Base-by-base conservation (phyloP, 2,329 filamentous ascomycete genomes). In the Fusarium lateritium region DNA sequence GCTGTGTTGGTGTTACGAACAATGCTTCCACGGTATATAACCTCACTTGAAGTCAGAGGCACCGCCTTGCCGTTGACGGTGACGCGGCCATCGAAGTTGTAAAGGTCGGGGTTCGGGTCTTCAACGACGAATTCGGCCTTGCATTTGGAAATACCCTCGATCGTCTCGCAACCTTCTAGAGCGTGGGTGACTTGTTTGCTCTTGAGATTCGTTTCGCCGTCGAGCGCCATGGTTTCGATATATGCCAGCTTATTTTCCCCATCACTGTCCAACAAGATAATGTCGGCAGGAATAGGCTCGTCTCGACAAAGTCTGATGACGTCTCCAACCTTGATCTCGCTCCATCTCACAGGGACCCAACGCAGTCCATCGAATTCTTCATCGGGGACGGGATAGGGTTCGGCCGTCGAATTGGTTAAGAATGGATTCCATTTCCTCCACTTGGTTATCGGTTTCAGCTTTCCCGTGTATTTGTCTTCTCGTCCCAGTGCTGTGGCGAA, bases 1-100 rank as follows among this genome's bases (percentile, higher is more conserved):
- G 89, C 91, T 65, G 85, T 84, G 7, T 85, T 83, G 0, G 94
- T 97, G 76, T 98, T 98, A 53, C 94, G 87, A 57, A 98, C 78
- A 6, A 94, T 88, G 73, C 93, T 96, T 40, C 94, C 94, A 47
- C 94, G 91, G 77, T 97, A 97, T 7, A 97, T 83, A 53, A 98
- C 89, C 72, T 97, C 92, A 58, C 89, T 91, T 40, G 93, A 88
- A 0, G 93, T 97, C 69, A 98, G 81, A 0, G 94, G 94, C 5
- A 78, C 82, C 36, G 85, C 88, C 72, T 89, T 85, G 5, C 79
- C 87, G 24, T 83, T 79, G 17, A 91, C 80, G 0, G 84, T 85
- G 4, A 93, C 86, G 53, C 87, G 88, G 15, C 92, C 92, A 65
- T 94, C 88, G 70, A 94, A 94, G 59, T 86, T 89, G 81, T 94